Conservation (phyloP, 139 green algal genomes). For the Mesotaenium endlicherianum region DNA sequence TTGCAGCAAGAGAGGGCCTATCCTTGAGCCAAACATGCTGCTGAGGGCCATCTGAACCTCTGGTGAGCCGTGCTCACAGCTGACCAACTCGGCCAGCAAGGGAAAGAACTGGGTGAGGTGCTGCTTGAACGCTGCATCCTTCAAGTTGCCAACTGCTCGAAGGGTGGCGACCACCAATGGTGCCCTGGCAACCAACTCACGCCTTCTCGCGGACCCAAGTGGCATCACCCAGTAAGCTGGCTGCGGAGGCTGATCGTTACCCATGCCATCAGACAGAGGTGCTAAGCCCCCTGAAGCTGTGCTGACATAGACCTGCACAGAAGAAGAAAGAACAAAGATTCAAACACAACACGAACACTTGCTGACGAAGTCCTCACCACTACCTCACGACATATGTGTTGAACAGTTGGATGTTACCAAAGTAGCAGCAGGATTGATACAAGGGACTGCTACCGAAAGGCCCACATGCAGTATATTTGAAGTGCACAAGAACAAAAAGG, state of each 20-base stretch:
- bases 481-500: not conserved
- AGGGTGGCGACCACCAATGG: conserved; percentile 64
- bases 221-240: not conserved
- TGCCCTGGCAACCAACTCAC: conserved; percentile 28
- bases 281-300: not conserved
- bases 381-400: not conserved
- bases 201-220: conserved; percentile 18
- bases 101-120: conserved; percentile 84
- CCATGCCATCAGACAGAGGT: not conserved
- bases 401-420: not conserved
- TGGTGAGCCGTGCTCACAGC: conserved; percentile 71
- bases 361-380: not conserved
- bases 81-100: conserved; percentile 78
- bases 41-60: conserved; percentile 84
- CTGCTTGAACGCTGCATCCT: conserved; percentile 64
- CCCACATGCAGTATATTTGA: not conserved
- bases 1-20: conserved; percentile 30
- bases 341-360: no score
- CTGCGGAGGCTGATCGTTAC: not conserved
- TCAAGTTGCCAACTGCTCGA: conserved; percentile 60
- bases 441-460: not conserved
- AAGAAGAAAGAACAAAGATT: not conserved
- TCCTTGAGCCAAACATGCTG: conserved; percentile 68
- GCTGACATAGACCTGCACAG: conserved; percentile 11
- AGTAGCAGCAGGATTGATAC: not conserved